Evolutionary conservation across 306 rosid genomes (phyloP).

Genomic region (Cucurbita maxima): DNA sequence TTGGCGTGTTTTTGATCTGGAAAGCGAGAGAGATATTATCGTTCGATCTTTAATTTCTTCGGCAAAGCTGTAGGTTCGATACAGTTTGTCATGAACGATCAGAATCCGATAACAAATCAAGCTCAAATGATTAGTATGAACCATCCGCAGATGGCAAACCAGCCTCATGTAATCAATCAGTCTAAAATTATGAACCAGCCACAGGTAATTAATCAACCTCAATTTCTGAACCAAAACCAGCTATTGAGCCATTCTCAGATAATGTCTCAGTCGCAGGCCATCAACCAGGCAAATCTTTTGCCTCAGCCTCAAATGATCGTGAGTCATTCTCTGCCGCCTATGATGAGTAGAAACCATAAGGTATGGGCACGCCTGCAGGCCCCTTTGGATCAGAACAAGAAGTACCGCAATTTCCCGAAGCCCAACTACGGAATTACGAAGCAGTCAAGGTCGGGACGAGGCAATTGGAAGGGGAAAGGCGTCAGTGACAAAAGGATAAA

Average conservation of each 20-base stretch:
- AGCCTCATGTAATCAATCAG: conserved; percentile 13
- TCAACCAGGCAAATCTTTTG: conserved; percentile 13
- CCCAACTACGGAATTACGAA: conserved; percentile 14
- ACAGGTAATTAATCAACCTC: conserved; percentile 19
- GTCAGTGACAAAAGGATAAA: conserved; percentile 46
- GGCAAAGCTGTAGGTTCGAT: not conserved
- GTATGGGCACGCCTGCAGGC: conserved; percentile 23
- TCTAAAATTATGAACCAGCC: conserved; percentile 19
- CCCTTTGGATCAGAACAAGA: conserved; percentile 13
- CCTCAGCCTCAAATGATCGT: conserved; percentile 18
- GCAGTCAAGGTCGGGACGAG: conserved; percentile 20
- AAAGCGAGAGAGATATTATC: not conserved
- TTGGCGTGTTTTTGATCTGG: not conserved
- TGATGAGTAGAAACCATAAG: conserved; percentile 29
- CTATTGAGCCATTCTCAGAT: conserved; percentile 17
- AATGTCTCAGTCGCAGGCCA: conserved; percentile 25
- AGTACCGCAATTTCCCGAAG: conserved; percentile 6
- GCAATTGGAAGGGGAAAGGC: conserved; percentile 72
- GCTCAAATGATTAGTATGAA: conserved; percentile 22
- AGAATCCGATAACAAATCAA: conserved; percentile 27
- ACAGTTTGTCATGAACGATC: conserved; percentile 26
- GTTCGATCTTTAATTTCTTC: not conserved
- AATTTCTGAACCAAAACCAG: conserved; percentile 10
- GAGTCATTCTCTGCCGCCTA: conserved; percentile 27
- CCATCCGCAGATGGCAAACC: conserved; percentile 17